A percentile compares a stretch with the other conserved stretches of the same genome.
Conservation (phyloP, 805 yeast species). For the Candida patagonica region DNA sequence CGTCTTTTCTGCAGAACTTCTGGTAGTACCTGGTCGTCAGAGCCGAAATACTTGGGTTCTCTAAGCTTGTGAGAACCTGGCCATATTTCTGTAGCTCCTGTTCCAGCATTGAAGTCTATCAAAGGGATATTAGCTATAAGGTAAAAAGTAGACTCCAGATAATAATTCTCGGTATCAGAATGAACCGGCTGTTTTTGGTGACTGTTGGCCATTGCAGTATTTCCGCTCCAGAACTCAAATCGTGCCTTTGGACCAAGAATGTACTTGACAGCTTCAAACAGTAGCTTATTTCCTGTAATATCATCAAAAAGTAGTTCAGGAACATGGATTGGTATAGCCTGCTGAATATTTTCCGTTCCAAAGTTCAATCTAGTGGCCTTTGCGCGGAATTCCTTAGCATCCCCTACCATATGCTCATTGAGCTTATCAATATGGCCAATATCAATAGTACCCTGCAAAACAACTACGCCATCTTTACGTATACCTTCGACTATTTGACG, state of each 20-base stretch:
- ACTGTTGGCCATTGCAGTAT: conserved; percentile 10
- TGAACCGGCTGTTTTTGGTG: conserved; percentile 15
- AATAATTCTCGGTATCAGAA: conserved; percentile 7
- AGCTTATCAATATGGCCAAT: conserved; percentile 11
- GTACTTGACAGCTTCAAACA: conserved; percentile 8
- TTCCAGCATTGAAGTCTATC: conserved; percentile 10
- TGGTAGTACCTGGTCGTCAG: not conserved
- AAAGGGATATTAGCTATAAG: conserved; percentile 14
- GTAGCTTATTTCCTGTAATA: conserved; percentile 11
- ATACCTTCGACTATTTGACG: conserved; percentile 11
- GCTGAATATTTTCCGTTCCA: conserved; percentile 16
- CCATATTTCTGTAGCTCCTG: conserved; percentile 18
- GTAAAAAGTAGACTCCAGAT: conserved; percentile 7
- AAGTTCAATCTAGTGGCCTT: no score
- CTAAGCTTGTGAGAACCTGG: conserved; percentile 15
- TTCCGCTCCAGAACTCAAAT: conserved; percentile 11
- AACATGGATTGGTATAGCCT: conserved; percentile 12
- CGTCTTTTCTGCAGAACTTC: conserved; percentile 12
- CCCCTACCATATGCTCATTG: conserved; percentile 12
- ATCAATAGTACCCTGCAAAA: conserved; percentile 11
- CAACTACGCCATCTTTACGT: conserved; percentile 9
- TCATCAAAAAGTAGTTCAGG: conserved; percentile 9
- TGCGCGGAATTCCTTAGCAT: no score
- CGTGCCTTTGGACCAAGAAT: conserved; percentile 13
- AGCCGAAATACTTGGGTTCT: conserved; percentile 4